These are phyloP conservation scores for Coccomyxa sp. DNA, from an alignment of 139 green algal species.

Conservation along the genomic window DNA sequence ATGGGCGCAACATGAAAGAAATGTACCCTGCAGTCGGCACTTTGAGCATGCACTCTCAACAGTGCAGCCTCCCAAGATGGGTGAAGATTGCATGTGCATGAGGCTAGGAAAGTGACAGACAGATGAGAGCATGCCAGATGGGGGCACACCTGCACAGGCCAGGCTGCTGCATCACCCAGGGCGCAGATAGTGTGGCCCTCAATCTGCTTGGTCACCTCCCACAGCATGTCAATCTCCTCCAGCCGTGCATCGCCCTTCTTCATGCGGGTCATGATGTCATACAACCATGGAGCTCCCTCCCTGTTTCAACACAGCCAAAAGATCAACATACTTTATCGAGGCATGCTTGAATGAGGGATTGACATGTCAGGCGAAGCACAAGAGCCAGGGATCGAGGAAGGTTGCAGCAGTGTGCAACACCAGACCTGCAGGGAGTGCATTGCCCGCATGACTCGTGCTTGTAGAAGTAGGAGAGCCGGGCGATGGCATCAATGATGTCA, in stretches of 20 bases:
- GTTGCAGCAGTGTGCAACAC: background rate
- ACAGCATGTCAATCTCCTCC: slow-evolving; percentile 99
- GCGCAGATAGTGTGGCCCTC: slow-evolving; percentile 98
- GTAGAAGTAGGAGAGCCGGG: slow-evolving; percentile 96
- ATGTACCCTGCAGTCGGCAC: background rate
- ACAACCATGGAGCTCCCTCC: slow-evolving; percentile 89
- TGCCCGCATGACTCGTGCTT: slow-evolving; percentile 98
- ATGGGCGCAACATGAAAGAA: background rate
- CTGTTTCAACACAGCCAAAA: slow-evolving; percentile 36
- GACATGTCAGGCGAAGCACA: no score
- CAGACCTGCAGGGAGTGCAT: slow-evolving; percentile 87
- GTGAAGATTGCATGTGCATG: background rate
- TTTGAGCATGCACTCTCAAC: background rate
- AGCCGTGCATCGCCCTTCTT: slow-evolving; percentile 77
- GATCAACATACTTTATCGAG: background rate
- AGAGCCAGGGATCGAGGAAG: no score
- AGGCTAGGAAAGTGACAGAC: background rate
- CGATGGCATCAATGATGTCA: slow-evolving; percentile 95
- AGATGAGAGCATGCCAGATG: background rate
- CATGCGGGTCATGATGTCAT: slow-evolving; percentile 87
- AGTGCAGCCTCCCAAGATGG: background rate
- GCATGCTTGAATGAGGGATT: no score
- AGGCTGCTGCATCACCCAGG: slow-evolving; percentile 93
- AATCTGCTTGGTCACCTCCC: slow-evolving; percentile 96
- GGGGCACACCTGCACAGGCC: slow-evolving; percentile 73